Evolutionary conservation across 2,329 filamentous ascomycete species (phyloP).

Genomic region (Fusarium euwallaceae): DNA sequence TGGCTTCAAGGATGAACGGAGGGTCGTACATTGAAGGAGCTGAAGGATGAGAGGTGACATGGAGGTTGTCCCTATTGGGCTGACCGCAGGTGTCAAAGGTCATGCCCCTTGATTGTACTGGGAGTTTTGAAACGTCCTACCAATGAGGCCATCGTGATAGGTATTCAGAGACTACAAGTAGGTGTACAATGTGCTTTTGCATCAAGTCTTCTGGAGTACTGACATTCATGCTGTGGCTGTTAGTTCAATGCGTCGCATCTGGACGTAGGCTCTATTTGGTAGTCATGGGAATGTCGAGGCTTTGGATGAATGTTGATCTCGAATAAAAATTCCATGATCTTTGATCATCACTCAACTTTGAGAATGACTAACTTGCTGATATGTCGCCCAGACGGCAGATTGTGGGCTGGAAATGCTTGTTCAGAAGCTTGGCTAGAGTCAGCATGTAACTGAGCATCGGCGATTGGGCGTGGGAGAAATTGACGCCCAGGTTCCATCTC

Average conservation of each 20-base stretch:
- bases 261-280: neutral
- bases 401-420: constrained; percentile 41
- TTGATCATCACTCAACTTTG: neutral
- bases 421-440: constrained; percentile 29
- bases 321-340: neutral
- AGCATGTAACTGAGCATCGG: constrained; percentile 30
- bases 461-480: constrained; percentile 33
- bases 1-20: neutral
- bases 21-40: neutral
- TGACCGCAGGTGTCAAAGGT: neutral
- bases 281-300: neutral
- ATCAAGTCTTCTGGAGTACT: neutral
- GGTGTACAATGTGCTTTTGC: neutral
- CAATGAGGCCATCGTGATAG: neutral
- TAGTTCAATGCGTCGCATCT: neutral
- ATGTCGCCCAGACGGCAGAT: constrained; percentile 23
- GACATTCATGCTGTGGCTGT: neutral
- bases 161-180: neutral
- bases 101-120: neutral
- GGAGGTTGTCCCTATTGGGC: neutral
- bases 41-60: neutral
- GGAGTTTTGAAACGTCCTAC: neutral
- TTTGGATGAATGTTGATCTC: neutral
- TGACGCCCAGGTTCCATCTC: neutral
- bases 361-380: neutral